Evolutionary conservation across 768 basidiomycete genomes (phyloP).

Genomic region (Porphyrellus cyaneotinctus): DNA sequence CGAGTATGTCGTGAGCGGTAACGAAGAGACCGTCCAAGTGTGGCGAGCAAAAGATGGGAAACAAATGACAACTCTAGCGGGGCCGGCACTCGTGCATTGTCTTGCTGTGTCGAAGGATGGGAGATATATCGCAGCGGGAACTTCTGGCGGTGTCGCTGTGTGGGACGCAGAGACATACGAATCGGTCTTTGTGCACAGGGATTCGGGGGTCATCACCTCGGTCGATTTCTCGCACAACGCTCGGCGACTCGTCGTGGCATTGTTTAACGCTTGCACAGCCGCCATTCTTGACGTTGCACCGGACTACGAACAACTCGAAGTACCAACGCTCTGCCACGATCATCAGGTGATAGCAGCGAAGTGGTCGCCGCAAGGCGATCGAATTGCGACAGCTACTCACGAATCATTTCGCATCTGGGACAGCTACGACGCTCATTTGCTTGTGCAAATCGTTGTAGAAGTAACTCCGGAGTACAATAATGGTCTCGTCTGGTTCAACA

Average conservation of each 20-base stretch:
- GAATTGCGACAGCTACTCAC: background rate
- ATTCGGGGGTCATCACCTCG: background rate
- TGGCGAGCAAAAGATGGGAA: background rate
- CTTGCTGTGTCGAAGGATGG: slow-evolving; percentile 3
- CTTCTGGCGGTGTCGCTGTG: background rate
- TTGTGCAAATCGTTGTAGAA: background rate
- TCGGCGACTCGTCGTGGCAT: background rate
- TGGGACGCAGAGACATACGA: background rate
- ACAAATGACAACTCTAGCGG: background rate
- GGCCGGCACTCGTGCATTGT: background rate
- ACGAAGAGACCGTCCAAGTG: background rate
- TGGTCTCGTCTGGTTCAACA: background rate
- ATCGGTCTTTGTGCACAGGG: background rate
- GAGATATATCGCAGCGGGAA: background rate
- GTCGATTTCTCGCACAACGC: background rate
- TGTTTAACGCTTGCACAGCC: background rate
- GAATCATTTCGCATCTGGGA: background rate
- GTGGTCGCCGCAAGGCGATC: background rate
- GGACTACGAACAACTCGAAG: background rate
- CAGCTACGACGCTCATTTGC: background rate
- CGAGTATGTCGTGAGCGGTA: background rate
- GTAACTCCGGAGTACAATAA: background rate
- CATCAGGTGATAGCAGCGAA: background rate
- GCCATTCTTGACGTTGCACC: background rate
- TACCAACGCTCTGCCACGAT: background rate